Evolutionary conservation across 2,329 filamentous ascomycete species (phyloP).

Genomic region (Stachybotrys chartarum): DNA sequence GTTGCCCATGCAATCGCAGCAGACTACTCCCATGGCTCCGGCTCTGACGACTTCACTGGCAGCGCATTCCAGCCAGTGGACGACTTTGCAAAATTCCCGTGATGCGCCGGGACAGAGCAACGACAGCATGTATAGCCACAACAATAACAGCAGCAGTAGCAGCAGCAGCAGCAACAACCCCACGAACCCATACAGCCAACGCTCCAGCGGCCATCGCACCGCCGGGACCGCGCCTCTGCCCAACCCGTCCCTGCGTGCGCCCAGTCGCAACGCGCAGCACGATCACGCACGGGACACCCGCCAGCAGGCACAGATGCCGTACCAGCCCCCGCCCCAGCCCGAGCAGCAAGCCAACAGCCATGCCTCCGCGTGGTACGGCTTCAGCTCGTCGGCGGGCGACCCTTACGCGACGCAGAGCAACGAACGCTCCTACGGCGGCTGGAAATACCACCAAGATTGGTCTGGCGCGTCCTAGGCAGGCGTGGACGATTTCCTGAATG

Average conservation of each 20-base stretch:
- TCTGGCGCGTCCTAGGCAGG: neutral
- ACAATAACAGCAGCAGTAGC: neutral
- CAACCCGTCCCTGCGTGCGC: neutral
- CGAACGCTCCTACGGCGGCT: neutral
- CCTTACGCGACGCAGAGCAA: neutral
- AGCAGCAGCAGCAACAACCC: neutral
- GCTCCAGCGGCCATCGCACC: neutral
- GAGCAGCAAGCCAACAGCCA: slow-evolving; percentile 10
- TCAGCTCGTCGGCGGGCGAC: slow-evolving; percentile 11
- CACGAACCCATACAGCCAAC: neutral
- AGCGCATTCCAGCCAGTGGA: neutral
- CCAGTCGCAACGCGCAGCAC: neutral
- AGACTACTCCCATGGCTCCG: neutral
- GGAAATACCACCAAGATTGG: neutral
- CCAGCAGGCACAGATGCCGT: slow-evolving; percentile 4
- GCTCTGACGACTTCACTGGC: neutral
- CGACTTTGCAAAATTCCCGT: neutral
- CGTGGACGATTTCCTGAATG: neutral
- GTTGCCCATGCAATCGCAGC: neutral
- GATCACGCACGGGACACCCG: slow-evolving; percentile 11
- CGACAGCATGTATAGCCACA: neutral
- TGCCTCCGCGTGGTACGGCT: slow-evolving; percentile 17
- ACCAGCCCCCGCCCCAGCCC: slow-evolving; percentile 2
- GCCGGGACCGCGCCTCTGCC: neutral
- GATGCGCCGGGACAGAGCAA: neutral